phyloP scores from a whole-genome alignment of 208 protist species.

The Acanthamoeba sp. region DNA sequence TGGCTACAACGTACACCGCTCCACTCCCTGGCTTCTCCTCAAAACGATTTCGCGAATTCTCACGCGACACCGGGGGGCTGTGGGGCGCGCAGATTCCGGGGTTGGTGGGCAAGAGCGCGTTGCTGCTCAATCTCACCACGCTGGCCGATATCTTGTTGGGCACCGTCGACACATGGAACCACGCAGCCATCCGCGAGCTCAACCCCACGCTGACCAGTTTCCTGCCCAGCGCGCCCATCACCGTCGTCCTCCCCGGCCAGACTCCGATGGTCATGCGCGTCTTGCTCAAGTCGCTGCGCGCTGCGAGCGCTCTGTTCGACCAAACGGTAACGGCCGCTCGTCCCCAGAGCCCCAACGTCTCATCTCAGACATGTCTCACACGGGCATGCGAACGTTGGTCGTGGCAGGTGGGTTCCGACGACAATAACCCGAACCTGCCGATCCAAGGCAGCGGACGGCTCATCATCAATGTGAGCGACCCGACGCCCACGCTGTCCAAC shows the following conservation, averaged over 20 bases:
- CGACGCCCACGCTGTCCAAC: background rate
- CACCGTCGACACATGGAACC: background rate
- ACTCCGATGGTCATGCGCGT: background rate
- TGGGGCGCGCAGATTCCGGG: background rate
- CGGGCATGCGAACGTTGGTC: background rate
- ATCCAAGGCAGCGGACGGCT: background rate
- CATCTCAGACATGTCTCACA: too few relatives aligned
- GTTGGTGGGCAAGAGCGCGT: background rate
- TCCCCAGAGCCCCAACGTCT: too few relatives aligned
- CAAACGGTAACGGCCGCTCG: background rate
- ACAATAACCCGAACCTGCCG: background rate
- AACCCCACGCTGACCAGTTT: slow-evolving; percentile 14
- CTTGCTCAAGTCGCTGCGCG: background rate
- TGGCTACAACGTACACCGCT: background rate
- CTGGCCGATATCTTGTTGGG: slow-evolving; percentile 4
- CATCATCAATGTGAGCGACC: background rate
- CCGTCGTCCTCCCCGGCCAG: background rate
- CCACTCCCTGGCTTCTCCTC: background rate
- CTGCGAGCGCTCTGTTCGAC: background rate
- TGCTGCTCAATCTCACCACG: background rate
- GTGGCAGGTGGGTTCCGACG: background rate
- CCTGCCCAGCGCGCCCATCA: slow-evolving; percentile 13
- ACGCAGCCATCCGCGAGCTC: background rate
- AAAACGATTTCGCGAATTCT: background rate
- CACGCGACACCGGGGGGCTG: background rate